A percentile compares a stretch with the other conserved stretches of the same genome.
These are phyloP conservation scores for Zarea fungicola DNA, from an alignment of 2,329 filamentous ascomycete genomes.

Conservation along the genomic window DNA sequence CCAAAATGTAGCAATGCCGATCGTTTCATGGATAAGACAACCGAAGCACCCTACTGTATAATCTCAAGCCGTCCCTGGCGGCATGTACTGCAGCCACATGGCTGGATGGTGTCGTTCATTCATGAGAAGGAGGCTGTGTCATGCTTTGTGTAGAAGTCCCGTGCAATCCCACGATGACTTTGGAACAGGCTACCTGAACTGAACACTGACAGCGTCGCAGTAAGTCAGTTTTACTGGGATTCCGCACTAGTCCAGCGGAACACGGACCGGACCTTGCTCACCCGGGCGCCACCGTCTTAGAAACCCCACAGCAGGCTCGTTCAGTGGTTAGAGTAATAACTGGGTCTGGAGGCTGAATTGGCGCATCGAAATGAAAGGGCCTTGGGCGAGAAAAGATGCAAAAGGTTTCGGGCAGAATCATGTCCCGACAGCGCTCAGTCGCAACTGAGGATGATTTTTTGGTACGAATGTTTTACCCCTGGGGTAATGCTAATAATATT, in stretches of 20 bases:
- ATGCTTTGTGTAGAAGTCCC: too few relatives aligned
- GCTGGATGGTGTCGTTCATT: background rate
- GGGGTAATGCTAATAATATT: too few relatives aligned
- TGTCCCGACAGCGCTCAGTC: too few relatives aligned
- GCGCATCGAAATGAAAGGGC: too few relatives aligned
- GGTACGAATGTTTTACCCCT: too few relatives aligned
- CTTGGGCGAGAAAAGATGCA: too few relatives aligned
- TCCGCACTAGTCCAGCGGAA: slow-evolving; percentile 5
- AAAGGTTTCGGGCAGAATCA: too few relatives aligned
- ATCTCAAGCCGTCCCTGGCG: background rate
- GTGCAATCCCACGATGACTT: too few relatives aligned
- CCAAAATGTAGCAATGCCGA: background rate
- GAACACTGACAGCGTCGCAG: background rate
- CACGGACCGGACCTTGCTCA: slow-evolving; percentile 12
- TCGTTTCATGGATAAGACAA: background rate
- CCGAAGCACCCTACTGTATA: background rate
- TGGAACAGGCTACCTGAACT: background rate
- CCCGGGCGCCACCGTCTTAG: slow-evolving; percentile 8
- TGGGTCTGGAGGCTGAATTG: slow-evolving; percentile 5
- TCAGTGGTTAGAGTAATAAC: too few relatives aligned
- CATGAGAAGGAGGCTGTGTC: background rate
- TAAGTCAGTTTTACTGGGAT: slow-evolving; percentile 9
- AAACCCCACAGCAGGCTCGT: background rate
- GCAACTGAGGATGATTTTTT: too few relatives aligned
- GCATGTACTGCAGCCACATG: slow-evolving; percentile 2